Evolutionary conservation across 495 filamentous ascomycete species (phyloP), one percentile per base, ranked within the genome.

Genomic region (Xylaria nigripes): DNA sequence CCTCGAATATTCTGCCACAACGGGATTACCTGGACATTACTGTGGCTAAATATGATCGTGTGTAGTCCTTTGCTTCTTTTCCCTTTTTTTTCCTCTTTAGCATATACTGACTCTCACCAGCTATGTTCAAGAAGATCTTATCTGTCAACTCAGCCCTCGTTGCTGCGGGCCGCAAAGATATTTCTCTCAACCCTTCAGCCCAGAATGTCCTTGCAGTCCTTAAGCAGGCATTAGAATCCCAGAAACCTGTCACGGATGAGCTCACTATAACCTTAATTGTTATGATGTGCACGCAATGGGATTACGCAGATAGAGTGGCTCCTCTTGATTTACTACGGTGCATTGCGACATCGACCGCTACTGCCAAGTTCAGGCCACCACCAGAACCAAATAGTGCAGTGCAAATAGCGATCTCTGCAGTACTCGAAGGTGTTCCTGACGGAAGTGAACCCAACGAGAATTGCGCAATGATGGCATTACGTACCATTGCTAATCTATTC

Each of bases 401-500:
- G 7, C 75, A 86, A 29, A 55, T 73, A 32, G 69, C 68, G 12
- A 60, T 72, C 18, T 86, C 91, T 51, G 73, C 79, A 22, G 61
- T 70, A 7, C 68, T 78, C 8, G 67, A 69, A 1, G 72, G 65
- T 32, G 34, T 67, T 27, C 56, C 61, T 42, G 18, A 52, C 47
- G 42, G 62, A 57, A 16, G 64, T 49, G 34, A 55, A 2, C 64
- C 81, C 12, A 74, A 73, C 30, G 69, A 75, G 30, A 96, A 96
- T 65, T 87, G 87, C 61, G 79, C 84, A 27, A 95, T 97, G 87
- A 82, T 97, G 68, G 80, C 86, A 0, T 72, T 87, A 40, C 89
- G 94, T 10, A 78, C 84, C 13, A 78, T 95, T 45, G 84, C 81
- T n/a, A 99, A 99, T 54, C 72, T 97, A 6, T 97, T 96, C 69